Evolutionary conservation across 805 yeast species (phyloP).

Genomic region (Cyberlindnera xylosilytica): DNA sequence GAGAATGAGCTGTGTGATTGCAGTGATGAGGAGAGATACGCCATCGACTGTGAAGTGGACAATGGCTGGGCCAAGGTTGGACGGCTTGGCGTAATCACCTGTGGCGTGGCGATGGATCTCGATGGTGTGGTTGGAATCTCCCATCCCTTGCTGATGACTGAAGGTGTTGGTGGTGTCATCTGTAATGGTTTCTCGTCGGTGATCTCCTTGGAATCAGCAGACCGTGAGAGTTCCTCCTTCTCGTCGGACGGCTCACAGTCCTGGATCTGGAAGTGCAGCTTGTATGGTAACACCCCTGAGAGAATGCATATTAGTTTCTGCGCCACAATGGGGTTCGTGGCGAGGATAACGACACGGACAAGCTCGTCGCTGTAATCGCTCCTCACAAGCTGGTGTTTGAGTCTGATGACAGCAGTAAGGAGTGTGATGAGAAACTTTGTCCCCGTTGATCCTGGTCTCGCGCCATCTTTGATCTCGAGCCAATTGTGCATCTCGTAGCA

Average conservation of each 20-base stretch:
- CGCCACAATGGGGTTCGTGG: conserved; percentile 58
- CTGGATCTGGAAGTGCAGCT: conserved; percentile 21
- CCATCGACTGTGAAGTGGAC: conserved; percentile 35
- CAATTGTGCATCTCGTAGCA: conserved; percentile 37
- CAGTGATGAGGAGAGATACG: conserved; percentile 37
- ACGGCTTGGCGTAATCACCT: conserved; percentile 33
- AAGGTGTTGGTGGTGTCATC: conserved; percentile 23
- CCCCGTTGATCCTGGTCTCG: conserved; percentile 24
- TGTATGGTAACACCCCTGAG: conserved; percentile 45
- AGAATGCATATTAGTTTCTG: conserved; percentile 54
- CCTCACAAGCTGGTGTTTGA: conserved; percentile 16
- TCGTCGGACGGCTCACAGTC: conserved; percentile 3
- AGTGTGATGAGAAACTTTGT: conserved; percentile 24
- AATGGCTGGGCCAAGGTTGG: conserved; percentile 32
- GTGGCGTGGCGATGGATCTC: conserved; percentile 26
- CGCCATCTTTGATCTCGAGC: conserved; percentile 42
- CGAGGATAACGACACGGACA: conserved; percentile 53
- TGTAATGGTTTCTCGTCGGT: not conserved
- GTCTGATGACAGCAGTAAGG: conserved; percentile 17
- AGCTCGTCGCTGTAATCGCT: conserved; percentile 25
- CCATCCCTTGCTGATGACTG: conserved; percentile 35
- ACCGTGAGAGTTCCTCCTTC: not conserved
- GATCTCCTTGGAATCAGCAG: not conserved
- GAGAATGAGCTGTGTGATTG: conserved; percentile 31
- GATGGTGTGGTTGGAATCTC: conserved; percentile 35